Evolutionary conservation across 2,329 filamentous ascomycete species (phyloP).

Genomic region (Remersonia thermophila): DNA sequence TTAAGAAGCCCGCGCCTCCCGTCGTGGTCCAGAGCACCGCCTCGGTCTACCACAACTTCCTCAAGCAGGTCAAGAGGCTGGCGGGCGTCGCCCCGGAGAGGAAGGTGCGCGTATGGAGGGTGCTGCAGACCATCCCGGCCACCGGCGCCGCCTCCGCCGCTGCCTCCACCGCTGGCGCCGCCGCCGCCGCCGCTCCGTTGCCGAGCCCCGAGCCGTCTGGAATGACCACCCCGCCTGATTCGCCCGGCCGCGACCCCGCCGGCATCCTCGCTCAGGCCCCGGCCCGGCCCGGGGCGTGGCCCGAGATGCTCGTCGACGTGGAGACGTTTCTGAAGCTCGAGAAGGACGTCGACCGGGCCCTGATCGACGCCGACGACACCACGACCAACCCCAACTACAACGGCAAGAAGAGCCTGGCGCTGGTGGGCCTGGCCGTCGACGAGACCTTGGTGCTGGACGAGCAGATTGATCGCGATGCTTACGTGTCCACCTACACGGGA

Average conservation of each 20-base stretch:
- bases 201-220: constrained; percentile 27
- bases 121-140: constrained; percentile 36
- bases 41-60: constrained; percentile 59
- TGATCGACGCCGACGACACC: constrained; percentile 52
- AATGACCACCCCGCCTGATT: constrained; percentile 25
- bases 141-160: constrained; percentile 18
- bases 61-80: constrained; percentile 59
- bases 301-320: constrained; percentile 46
- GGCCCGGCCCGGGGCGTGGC: constrained; percentile 22
- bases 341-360: constrained; percentile 50
- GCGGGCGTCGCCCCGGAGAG: constrained; percentile 54
- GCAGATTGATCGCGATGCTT: constrained; percentile 46
- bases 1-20: constrained; percentile 47
- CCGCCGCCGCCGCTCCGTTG: no score
- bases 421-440: constrained; percentile 57
- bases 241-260: constrained; percentile 12
- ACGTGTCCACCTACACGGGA: constrained; percentile 38
- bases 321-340: constrained; percentile 50
- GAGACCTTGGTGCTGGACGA: constrained; percentile 79
- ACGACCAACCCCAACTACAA: constrained; percentile 69
- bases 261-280: constrained; percentile 10
- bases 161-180: no score
- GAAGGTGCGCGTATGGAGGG: constrained; percentile 67
- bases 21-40: constrained; percentile 60
- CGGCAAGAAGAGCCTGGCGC: constrained; percentile 52